Conservation (phyloP, 371 early-diverging fungal genomes). For the Dinochytrium kinnereticum region DNA sequence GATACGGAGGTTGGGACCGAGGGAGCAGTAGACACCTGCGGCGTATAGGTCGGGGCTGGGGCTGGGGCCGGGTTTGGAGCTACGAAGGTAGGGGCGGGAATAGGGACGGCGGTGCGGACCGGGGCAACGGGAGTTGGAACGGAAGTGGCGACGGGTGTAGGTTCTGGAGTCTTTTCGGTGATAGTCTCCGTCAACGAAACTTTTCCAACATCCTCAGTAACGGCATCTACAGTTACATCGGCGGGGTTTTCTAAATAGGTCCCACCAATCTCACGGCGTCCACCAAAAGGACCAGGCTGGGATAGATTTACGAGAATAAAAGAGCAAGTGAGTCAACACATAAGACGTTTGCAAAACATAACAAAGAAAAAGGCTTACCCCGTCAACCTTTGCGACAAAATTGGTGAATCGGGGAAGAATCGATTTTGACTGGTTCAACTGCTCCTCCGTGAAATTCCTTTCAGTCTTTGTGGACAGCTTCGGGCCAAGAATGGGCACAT, state of each 20-base stretch:
- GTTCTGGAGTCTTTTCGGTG: not conserved
- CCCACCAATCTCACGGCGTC: constrained; percentile 33
- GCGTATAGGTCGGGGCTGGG: not conserved
- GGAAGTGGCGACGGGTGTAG: not conserved
- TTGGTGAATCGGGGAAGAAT: constrained; percentile 35
- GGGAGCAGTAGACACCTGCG: not conserved
- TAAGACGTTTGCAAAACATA: not conserved
- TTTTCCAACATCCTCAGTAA: not conserved
- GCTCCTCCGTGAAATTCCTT: constrained; percentile 69
- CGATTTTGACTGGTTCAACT: constrained; percentile 64
- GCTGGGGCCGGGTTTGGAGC: not conserved
- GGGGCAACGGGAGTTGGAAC: not conserved
- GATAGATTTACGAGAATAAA: not conserved
- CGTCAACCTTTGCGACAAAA: constrained; percentile 7
- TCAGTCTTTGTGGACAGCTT: constrained; percentile 75
- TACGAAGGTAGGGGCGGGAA: not conserved
- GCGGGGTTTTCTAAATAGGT: constrained; percentile 17
- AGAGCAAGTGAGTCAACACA: not conserved
- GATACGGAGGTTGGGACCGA: not conserved
- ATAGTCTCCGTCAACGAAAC: not conserved
- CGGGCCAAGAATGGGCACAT: constrained; percentile 66
- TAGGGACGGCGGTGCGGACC: not conserved
- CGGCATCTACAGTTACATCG: not conserved
- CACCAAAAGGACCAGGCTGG: constrained; percentile 4
- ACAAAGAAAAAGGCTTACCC: not conserved